Conservation (phyloP, 2,329 filamentous ascomycete species). For the Penicillium sp. region DNA sequence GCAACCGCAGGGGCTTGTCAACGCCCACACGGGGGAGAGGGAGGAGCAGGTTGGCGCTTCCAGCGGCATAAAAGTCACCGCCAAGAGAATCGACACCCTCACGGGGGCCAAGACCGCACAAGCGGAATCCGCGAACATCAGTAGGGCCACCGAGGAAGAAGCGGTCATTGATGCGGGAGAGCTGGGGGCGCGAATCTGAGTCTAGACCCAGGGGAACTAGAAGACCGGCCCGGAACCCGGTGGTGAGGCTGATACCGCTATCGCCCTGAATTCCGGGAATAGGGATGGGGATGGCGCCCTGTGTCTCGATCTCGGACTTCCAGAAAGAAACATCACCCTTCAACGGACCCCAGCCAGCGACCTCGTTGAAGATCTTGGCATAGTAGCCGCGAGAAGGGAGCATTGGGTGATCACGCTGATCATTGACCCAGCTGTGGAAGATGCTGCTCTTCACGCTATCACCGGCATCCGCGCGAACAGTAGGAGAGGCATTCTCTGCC, state of each 20-base stretch:
- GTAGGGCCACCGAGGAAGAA: constrained; percentile 94
- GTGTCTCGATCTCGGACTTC: constrained; percentile 85
- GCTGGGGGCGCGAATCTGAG: constrained; percentile 56
- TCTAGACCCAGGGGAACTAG: constrained; percentile 78
- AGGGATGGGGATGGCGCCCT: constrained; percentile 73
- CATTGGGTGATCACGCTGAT: constrained; percentile 81
- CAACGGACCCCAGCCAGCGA: constrained; percentile 85
- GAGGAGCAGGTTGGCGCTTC: constrained; percentile 80
- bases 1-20: constrained; percentile 82
- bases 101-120: constrained; percentile 84
- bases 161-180: constrained; percentile 87
- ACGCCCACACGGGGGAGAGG: constrained; percentile 80
- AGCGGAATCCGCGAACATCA: constrained; percentile 89
- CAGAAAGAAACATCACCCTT: constrained; percentile 90
- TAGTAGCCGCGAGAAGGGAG: constrained; percentile 83
- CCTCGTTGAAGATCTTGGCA: constrained; percentile 73
- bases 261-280: constrained; percentile 69
- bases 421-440: constrained; percentile 77
- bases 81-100: constrained; percentile 86
- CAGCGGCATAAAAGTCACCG: constrained; percentile 89
- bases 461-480: constrained; percentile 81
- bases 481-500: constrained; percentile 73
- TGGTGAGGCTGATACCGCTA: constrained; percentile 80
- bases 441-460: constrained; percentile 89
- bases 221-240: constrained; percentile 77